A percentile compares a stretch with the other conserved stretches of the same genome.
Conservation (phyloP, 2,329 filamentous ascomycete genomes). For the Ceratocystiopsis brevicomis region DNA sequence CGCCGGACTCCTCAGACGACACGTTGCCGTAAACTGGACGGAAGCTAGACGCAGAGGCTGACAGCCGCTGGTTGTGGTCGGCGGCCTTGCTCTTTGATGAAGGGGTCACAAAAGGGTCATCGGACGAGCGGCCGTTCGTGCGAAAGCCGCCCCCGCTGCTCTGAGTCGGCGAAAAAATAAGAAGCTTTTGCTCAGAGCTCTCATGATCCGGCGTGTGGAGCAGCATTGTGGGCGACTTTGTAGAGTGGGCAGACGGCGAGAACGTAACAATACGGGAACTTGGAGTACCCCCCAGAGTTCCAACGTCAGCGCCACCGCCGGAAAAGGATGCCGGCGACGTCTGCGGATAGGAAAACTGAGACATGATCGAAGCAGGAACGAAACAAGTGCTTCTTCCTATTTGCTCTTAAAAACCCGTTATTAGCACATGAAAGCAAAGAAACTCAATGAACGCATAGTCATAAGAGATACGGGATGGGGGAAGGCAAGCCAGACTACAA, state of each 20-base stretch:
- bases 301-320: slow-evolving; percentile 1
- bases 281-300: slow-evolving; percentile 31
- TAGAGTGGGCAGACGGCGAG: slow-evolving; percentile 37
- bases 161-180: slow-evolving; percentile 13
- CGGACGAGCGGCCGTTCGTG: slow-evolving; percentile 14
- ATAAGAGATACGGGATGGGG: no score
- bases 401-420: no score
- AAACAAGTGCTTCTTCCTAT: neutral
- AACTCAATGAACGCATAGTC: no score
- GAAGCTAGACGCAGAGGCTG: slow-evolving; percentile 44
- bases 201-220: slow-evolving; percentile 16
- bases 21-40: slow-evolving; percentile 25
- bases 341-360: slow-evolving; percentile 22
- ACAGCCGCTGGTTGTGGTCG: slow-evolving; percentile 29
- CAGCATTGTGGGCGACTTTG: slow-evolving; percentile 21
- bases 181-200: slow-evolving; percentile 13
- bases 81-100: slow-evolving; percentile 15
- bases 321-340: slow-evolving; percentile 31
- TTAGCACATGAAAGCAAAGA: no score
- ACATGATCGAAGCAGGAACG: slow-evolving; percentile 14
- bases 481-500: no score
- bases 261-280: slow-evolving; percentile 45
- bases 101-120: slow-evolving; percentile 36
- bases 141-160: slow-evolving; percentile 9
- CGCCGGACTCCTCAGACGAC: slow-evolving; percentile 10